Conservation (phyloP, 257 asterid genomes). For the Solanum clarkiae region DNA sequence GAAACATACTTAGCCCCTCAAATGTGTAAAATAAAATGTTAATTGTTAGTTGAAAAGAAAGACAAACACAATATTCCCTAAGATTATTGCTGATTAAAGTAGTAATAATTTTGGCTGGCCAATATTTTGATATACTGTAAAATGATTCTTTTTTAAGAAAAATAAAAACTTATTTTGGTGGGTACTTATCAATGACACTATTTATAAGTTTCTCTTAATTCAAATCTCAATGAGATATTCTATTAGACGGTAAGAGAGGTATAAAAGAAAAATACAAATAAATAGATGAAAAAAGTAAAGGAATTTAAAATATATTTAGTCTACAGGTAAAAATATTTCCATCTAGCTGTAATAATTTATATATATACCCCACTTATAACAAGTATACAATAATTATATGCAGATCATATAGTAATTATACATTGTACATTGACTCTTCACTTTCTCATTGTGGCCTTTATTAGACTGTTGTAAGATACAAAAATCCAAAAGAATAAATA, state of each 20-base stretch:
- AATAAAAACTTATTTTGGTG: not conserved
- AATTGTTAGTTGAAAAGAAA: not conserved
- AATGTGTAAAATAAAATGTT: not conserved
- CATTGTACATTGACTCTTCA: not conserved
- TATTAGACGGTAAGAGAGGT: not conserved
- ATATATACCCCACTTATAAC: not conserved
- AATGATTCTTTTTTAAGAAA: not conserved
- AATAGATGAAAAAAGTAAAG: not conserved
- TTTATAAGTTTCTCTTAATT: not conserved
- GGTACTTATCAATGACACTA: not conserved
- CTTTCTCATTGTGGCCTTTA: not conserved
- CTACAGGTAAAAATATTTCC: too few relatives aligned
- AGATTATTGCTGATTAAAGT: not conserved
- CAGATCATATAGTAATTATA: too few relatives aligned
- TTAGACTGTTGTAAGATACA: not conserved
- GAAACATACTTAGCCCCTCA: not conserved
- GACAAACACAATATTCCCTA: not conserved
- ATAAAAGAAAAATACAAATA: not conserved
- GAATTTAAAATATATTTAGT: not conserved
- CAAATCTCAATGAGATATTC: not conserved
- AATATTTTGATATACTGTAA: not conserved
- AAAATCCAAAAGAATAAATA: not conserved
- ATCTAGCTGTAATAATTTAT: too few relatives aligned
- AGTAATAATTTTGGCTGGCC: not conserved
- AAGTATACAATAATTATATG: too few relatives aligned